phyloP scores from a whole-genome alignment of 129 eudicot genomes.

The Flaveria bidentis region DNA sequence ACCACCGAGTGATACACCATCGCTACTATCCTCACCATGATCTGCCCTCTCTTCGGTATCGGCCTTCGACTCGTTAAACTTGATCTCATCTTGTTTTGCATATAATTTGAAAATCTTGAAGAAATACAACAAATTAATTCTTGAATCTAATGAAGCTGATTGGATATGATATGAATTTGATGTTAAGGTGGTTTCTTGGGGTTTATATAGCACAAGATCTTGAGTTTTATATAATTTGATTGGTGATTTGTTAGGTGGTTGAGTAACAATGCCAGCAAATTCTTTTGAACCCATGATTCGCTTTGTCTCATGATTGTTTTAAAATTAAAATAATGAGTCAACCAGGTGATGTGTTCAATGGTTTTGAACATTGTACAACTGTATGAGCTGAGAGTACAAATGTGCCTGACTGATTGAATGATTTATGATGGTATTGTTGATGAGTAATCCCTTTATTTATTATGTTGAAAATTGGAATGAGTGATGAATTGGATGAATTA shows the following conservation, averaged over 20 bases:
- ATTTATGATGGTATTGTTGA: slow-evolving; percentile 30
- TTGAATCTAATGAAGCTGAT: slow-evolving; percentile 22
- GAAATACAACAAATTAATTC: background rate
- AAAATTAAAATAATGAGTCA: slow-evolving; percentile 18
- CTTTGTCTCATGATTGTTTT: slow-evolving; percentile 31
- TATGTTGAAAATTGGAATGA: slow-evolving; percentile 17
- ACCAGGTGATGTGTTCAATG: slow-evolving; percentile 9
- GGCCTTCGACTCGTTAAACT: slow-evolving; percentile 40
- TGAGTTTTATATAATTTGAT: slow-evolving; percentile 19
- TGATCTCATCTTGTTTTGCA: slow-evolving; percentile 36
- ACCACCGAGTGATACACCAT: slow-evolving; percentile 56
- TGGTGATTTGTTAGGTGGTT: slow-evolving; percentile 32
- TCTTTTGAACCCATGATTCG: slow-evolving; percentile 32
- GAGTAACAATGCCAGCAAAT: slow-evolving; percentile 44
- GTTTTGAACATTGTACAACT: slow-evolving; percentile 25
- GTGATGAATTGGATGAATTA: background rate
- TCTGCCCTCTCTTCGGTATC: slow-evolving; percentile 65
- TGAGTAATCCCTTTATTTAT: background rate
- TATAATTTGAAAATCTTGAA: slow-evolving; percentile 24
- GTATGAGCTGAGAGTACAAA: slow-evolving; percentile 19
- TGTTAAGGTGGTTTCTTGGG: slow-evolving; percentile 5
- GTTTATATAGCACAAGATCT: slow-evolving; percentile 34
- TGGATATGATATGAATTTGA: slow-evolving; percentile 27
- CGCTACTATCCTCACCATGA: slow-evolving; percentile 59
- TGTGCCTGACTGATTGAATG: slow-evolving; percentile 12